Evolutionary conservation across 176 grass and related monocot genomes (phyloP), one percentile per base, ranked within the genome.

Genomic region (Rhipidocladum racemiflorum): DNA sequence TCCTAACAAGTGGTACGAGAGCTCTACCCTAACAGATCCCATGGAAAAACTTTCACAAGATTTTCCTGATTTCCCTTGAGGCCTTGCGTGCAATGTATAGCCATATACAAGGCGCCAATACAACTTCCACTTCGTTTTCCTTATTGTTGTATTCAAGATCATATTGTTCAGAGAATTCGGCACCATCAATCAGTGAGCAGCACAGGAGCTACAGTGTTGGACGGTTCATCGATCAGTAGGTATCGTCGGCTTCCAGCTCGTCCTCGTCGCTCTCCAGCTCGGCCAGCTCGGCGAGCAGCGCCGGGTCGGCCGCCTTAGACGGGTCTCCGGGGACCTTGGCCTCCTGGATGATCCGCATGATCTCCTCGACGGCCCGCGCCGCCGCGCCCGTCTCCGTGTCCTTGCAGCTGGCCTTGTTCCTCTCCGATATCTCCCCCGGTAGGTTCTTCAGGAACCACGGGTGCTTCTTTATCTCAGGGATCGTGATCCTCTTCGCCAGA

Each of bases 381-480:
- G 65, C 55, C 11, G 30, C 18, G 43, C 50, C 69, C 25, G 53
- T 3, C 40, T 94, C 68, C 15, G 23, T 57, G 16, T 69, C 76
- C 74, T 87, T 81, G 50, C 75, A 91, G 70, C 85, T 93, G 44
- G 74, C 88, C 74, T 74, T 92, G 81, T 93, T 92, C 30, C 88
- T 80, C 78, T 91, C 88, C 28, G 87, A 75, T 65, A 97, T 91
- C 65, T 97, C 95, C 77, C 59, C 89, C 1, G 95, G 84, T 24
- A 97, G 53, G 78, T 92, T 94, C 89, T 95, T 94, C 61, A 93
- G 80, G 81, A 93, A 95, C 95, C 95, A 95, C 3, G 88, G 90
- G 63, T 93, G 81, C 61, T 91, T 89, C 84, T 93, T 97, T 87
- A 97, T 92, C 82, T 97, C 95, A n/a, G 88, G 78, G 82, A 97